Evolutionary conservation across 768 basidiomycete genomes (phyloP), one percentile per base, ranked within the genome.

Genomic region (Russula olivacea): DNA sequence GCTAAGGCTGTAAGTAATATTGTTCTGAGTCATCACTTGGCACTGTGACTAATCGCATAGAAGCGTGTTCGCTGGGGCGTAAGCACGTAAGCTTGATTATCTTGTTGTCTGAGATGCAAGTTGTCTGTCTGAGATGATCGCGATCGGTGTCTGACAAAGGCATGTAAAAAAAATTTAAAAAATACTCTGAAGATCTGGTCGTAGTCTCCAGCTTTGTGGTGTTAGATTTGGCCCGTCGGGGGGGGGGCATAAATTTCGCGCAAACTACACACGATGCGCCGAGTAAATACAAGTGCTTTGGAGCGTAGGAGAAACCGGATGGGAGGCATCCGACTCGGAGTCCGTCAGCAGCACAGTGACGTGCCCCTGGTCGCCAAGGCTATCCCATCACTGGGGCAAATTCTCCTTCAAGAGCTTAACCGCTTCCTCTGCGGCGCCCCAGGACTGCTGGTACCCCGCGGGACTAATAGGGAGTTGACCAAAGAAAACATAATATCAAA

Each of bases 391-490:
- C 12, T 51, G 55, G 25, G 61, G 41, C 12, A 67, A 56, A 23
- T 66, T 64, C 14, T 57, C 57, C 43, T 63, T 66, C 36, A 72
- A 55, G 21, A 72, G 34, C 30, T 21, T 38, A 34, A 61, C 61
- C 4, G 65, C 69, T 47, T 72, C 72, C 43, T 68, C 67, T 4
- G 71, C 72, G 0, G 70, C 72, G 3, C 70, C 71, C 72, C 72
- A 72, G 4, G 72, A 72, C 52, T 65, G 62, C 47, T 72, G 72
- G 54, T 71, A 72, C 14, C 71, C 72, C 9, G 71, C 69, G n/a
- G 67, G 55, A n/a, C 72, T 72, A 38, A 60, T 10, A 34, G 41
- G 19, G 23, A 40, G 19, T 47, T 41, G 45, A 40, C 28, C 6
- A 23, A 61, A 28, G 58, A 55, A 11, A 21, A 43, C 17, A 65